Percentiles rank a stretch among this genome's conserved stretches.
These are phyloP conservation scores for Fusarium coffeatum DNA, from an alignment of 2,329 filamentous ascomycete genomes.

Conservation along the genomic window DNA sequence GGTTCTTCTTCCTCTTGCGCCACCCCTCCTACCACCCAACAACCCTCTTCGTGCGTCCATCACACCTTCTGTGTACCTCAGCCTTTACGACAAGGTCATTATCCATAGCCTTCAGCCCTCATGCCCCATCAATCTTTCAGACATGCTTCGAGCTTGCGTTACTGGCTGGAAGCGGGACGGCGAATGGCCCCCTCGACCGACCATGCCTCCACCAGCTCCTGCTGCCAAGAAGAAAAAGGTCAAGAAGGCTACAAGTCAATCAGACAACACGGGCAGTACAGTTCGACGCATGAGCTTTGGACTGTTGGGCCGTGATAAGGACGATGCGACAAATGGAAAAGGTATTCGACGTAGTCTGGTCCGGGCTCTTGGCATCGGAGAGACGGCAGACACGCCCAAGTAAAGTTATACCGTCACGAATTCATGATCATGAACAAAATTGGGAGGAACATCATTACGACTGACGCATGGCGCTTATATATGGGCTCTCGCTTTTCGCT, in stretches of 20 bases:
- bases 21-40: conserved; percentile 76
- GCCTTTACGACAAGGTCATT: conserved; percentile 91
- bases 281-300: conserved; percentile 61
- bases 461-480: conserved; percentile 34
- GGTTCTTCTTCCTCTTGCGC: conserved; percentile 76
- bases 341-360: conserved; percentile 61
- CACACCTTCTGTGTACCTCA: conserved; percentile 76
- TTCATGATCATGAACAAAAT: conserved; percentile 38
- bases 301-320: conserved; percentile 57
- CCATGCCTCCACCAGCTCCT: conserved; percentile 53
- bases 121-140: conserved; percentile 86
- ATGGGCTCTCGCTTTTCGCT: conserved; percentile 16
- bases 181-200: conserved; percentile 81
- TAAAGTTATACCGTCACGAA: conserved; percentile 20
- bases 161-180: conserved; percentile 93
- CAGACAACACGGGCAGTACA: conserved; percentile 47
- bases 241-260: conserved; percentile 41
- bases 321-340: conserved; percentile 52
- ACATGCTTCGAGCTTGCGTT: conserved; percentile 84
- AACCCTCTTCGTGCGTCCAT: conserved; percentile 85
- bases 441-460: conserved; percentile 22
- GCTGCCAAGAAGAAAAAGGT: conserved; percentile 56
- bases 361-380: conserved; percentile 58
- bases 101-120: conserved; percentile 82
- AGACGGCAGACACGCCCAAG: conserved; percentile 36